Base-by-base conservation (phyloP, 2,329 filamentous ascomycete species). In the Mariannaea elegans region DNA sequence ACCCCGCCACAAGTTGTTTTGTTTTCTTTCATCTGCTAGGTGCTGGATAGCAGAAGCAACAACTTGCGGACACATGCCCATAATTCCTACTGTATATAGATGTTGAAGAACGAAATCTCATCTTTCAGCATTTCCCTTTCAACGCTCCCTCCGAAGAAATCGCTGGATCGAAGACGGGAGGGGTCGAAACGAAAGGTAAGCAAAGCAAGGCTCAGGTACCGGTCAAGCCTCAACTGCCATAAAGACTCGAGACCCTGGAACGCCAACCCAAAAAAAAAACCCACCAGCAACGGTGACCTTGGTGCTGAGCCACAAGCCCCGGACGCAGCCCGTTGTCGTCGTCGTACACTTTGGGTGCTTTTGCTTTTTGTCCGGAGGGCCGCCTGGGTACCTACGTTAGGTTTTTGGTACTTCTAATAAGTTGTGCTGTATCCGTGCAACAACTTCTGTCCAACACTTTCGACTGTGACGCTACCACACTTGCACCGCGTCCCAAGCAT, bases 291-390 rank as follows among this genome's bases (percentile, higher is more conserved):
- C 32, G 27, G 38, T 29, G 45, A 48, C 14, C 49, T 31, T 52
- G 16, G 52, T 59, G 62, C 69, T 72, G 66, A 72, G 71, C 69
- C 69, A 72, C 71, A 57, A 42, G 19, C 16, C 38, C 46, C 46
- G 39, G 54, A 68, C 68, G 68, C 66, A 66, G 68, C 68, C 62
- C 38, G 32, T 49, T 36, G 42, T 50, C 54, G 55, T 50, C 34
- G 46, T 53, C 46, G 49, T 55, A 60, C 62, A 44, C 23, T 23
- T 12, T 42, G 8, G 18, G 24, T 29, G 31, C 27, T n/a, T n/a
- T n/a, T n/a, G 23, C 29, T 27, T 50, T 55, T 24, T 8, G 27
- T 16, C 21, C 29, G 19, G n/a, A 45, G 19, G 34, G 34, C 19
- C 16, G 14, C 32, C n/a, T n/a, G n/a, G n/a, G n/a, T n/a, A n/a